Conservation (phyloP, 306 rosid species). For the Glycine latifolia region DNA sequence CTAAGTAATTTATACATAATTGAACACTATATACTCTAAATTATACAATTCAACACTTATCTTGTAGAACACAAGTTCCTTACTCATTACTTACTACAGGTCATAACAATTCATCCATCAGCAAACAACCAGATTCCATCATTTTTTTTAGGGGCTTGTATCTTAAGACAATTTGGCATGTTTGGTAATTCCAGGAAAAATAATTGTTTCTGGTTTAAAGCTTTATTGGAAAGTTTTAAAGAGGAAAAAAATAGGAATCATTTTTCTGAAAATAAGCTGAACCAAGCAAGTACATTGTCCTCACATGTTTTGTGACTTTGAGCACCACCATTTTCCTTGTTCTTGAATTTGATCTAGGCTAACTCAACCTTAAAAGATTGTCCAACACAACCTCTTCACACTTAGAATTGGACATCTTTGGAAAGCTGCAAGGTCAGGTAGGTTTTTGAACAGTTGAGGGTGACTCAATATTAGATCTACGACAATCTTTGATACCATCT, state of each 20-base stretch:
- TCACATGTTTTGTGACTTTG: neutral
- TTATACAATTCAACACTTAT: neutral
- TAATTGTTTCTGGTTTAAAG: neutral
- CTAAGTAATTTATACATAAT: neutral
- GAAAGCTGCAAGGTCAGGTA: neutral
- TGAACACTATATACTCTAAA: neutral
- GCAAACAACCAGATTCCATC: neutral
- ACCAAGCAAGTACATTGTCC: neutral
- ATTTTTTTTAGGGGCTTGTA: neutral
- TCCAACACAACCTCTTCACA: neutral
- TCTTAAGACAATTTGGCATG: neutral
- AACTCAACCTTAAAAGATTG: neutral
- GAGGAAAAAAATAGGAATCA: neutral
- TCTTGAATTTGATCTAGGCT: no score
- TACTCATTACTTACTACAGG: neutral
- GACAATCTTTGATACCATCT: neutral
- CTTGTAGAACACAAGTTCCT: slow-evolving; percentile 6
- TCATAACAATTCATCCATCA: neutral
- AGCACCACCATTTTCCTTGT: no score
- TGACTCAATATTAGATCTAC: neutral
- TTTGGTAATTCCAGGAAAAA: neutral
- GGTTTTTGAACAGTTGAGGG: neutral
- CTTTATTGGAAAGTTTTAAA: neutral
- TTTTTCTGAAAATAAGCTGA: neutral
- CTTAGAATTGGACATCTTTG: neutral